These are phyloP conservation scores for Psilocybe sp. DNA, from an alignment of 768 basidiomycete genomes.

Conservation along the genomic window DNA sequence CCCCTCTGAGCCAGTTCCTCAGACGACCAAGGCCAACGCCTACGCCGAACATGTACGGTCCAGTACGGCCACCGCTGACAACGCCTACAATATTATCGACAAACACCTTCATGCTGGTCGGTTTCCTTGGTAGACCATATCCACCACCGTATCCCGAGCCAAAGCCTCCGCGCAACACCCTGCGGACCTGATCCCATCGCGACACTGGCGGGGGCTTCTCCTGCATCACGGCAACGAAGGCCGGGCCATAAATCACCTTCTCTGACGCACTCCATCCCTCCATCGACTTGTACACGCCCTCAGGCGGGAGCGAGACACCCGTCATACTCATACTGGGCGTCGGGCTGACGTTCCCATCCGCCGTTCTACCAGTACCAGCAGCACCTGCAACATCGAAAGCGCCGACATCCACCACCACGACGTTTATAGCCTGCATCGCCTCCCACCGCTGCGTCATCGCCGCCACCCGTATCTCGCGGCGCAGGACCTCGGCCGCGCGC, in stretches of 20 bases:
- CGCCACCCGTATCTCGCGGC: constrained; percentile 66
- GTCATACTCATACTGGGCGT: no score
- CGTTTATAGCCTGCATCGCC: constrained; percentile 62
- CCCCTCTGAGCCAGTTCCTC: constrained; percentile 59
- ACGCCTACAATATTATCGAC: constrained; percentile 57
- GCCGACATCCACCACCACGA: constrained; percentile 77
- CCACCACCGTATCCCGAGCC: constrained; percentile 36
- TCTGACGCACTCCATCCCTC: constrained; percentile 75
- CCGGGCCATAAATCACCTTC: constrained; percentile 67
- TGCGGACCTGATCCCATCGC: constrained; percentile 21
- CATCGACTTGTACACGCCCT: constrained; percentile 49
- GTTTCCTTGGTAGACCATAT: constrained; percentile 45
- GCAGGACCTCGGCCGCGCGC: constrained; percentile 69
- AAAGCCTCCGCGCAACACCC: background rate
- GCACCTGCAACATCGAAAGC: constrained; percentile 36
- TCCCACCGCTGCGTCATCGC: constrained; percentile 51
- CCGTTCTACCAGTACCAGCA: no score
- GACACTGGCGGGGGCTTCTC: constrained; percentile 22
- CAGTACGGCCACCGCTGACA: constrained; percentile 54
- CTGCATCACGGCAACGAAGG: constrained; percentile 52
- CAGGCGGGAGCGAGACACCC: constrained; percentile 19
- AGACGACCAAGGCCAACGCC: constrained; percentile 46
- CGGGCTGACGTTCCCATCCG: no score
- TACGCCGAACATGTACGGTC: constrained; percentile 39
- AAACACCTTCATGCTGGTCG: constrained; percentile 55